These are phyloP conservation scores for Stephania japonica DNA, from an alignment of 164 flowering plant species.

Conservation along the genomic window DNA sequence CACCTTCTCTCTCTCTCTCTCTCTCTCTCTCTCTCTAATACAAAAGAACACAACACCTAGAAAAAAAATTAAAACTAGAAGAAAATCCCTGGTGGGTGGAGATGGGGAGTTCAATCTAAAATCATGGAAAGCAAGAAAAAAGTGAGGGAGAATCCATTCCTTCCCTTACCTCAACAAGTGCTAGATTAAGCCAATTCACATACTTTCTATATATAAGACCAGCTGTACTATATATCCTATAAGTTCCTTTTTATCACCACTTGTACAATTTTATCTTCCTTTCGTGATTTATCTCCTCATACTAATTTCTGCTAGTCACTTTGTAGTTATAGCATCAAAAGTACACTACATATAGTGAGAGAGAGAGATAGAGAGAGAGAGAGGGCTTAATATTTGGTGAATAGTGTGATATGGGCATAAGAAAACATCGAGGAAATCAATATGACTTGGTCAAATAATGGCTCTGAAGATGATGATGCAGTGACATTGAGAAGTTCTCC, in stretches of 20 bases:
- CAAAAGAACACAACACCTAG: background rate
- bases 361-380: background rate
- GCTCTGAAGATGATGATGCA: conserved; percentile 18
- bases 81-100: background rate
- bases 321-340: too few species aligned
- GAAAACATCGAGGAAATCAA: conserved; percentile 17
- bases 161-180: conserved; percentile 15
- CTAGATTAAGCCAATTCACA: conserved; percentile 6
- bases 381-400: background rate
- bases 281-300: conserved; percentile 2
- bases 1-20: conserved; percentile 1
- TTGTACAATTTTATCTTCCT: conserved; percentile 8
- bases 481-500: conserved; percentile 10
- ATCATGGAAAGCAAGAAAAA: conserved; percentile 21
- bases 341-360: too few species aligned
- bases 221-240: background rate
- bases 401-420: conserved; percentile 19
- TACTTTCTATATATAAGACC: conserved; percentile 9
- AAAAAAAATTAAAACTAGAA: background rate
- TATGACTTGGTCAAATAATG: conserved; percentile 50
- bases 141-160: conserved; percentile 23
- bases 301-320: background rate
- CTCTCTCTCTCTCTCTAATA: conserved; percentile 3
- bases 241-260: background rate
- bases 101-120: conserved; percentile 2